Evolutionary conservation across 228 moss, liverwort and hornwort species (phyloP), one percentile per base, ranked within the genome.

Genomic region (Sphagnum magellanicum): DNA sequence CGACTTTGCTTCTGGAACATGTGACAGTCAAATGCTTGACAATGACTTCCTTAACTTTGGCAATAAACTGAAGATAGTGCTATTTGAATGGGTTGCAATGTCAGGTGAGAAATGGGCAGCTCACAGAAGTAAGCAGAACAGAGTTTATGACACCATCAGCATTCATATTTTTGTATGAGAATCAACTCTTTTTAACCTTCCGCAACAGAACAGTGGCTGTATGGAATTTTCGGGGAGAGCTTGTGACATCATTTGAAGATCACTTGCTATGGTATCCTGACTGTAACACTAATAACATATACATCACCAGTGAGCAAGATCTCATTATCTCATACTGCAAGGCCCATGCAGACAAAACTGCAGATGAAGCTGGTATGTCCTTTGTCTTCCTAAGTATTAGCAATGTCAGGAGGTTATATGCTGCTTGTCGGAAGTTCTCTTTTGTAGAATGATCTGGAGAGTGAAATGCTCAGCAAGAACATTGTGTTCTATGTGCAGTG

Each of bases 101-200:
- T 32, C 88, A 97, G 96, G 96, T 97, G 12, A 76, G 96, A 67
- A 97, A 97, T 79, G 91, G 93, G 0, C 96, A 91, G 72, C 84
- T 97, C 63, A 97, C 96, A n/a, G 96, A 97, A 85, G 96, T 97
- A 15, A 91, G 91, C 86, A 87, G 96, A 72, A 97, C 96, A 14
- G 96, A 97, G 66, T 97, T 97, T 66, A 97, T 97, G 96, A 97
- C 96, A 6, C 96, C 96, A 4, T 97, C 96, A 6, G 96, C 96
- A 2, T 97, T 97, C 68, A 97, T 97, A 11, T 97, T 97, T 67
- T 78, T 97, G 59, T 97, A 97, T 49, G 96, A 97, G 81, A 97
- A 97, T 73, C 96, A 97, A 72, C 81, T 97, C 0, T 97, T 97
- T 55, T 78, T 97, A 17, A 97, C 96, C 3, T 97, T 97, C 72